phyloP scores from a whole-genome alignment of 164 flowering plant genomes.

The Cinnamomum micranthum region DNA sequence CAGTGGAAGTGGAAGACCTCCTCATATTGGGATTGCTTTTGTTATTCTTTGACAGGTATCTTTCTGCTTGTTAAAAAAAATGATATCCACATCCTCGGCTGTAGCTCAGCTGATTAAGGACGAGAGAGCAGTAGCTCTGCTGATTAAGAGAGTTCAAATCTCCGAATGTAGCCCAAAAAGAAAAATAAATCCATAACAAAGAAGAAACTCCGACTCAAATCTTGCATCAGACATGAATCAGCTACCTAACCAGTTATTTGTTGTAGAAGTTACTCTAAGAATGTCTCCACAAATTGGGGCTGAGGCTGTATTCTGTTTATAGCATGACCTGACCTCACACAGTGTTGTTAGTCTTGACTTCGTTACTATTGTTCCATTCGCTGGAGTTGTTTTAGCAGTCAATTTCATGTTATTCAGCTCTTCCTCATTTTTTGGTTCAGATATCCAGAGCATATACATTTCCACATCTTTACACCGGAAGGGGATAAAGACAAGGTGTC shows the following conservation, averaged over 20 bases:
- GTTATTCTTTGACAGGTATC: too few species aligned
- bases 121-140: too few species aligned
- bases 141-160: too few species aligned
- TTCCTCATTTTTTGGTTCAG: slow-evolving; percentile 14
- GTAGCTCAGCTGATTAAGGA: too few species aligned
- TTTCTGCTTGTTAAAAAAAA: too few species aligned
- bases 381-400: background rate
- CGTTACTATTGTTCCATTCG: background rate
- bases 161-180: too few species aligned
- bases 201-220: background rate
- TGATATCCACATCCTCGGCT: too few species aligned
- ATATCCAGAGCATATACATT: slow-evolving; percentile 26
- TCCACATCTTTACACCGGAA: slow-evolving; percentile 36
- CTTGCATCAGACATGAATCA: background rate
- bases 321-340: background rate
- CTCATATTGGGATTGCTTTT: too few species aligned
- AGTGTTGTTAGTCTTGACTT: background rate
- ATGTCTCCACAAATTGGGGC: background rate
- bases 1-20: too few species aligned
- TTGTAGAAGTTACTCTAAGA: background rate
- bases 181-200: background rate
- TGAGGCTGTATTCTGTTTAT: background rate
- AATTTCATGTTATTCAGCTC: background rate
- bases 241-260: background rate
- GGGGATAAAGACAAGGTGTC: slow-evolving; percentile 26